Conservation (phyloP, 768 basidiomycete species). For the Phanerochaete carnosa region DNA sequence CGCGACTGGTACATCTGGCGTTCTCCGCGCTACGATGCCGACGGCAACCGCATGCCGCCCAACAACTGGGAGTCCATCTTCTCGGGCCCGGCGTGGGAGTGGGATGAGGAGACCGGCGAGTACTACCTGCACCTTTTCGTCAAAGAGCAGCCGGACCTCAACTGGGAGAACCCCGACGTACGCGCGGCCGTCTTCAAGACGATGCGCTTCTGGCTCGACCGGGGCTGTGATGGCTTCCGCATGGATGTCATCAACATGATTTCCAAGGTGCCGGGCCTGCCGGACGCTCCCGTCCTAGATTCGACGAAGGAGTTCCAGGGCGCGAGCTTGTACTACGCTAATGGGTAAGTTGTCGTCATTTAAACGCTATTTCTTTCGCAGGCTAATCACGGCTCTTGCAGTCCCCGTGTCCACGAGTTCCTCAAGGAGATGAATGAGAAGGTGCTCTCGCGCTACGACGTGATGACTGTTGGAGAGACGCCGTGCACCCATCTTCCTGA, state of each 20-base stretch:
- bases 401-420: constrained; percentile 65
- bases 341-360: constrained; percentile 40
- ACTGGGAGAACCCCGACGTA: constrained; percentile 65
- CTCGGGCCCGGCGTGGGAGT: constrained; percentile 69
- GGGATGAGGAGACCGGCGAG: constrained; percentile 60
- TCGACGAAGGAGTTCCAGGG: constrained; percentile 51
- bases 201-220: constrained; percentile 71
- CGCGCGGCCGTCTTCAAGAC: constrained; percentile 56
- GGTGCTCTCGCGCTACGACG: constrained; percentile 52
- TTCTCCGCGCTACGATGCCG: constrained; percentile 47
- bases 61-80: constrained; percentile 74
- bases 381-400: constrained; percentile 21
- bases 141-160: constrained; percentile 69
- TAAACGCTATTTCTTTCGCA: not conserved
- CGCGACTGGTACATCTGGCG: constrained; percentile 80
- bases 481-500: constrained; percentile 53
- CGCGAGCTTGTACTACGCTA: constrained; percentile 50
- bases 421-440: constrained; percentile 61
- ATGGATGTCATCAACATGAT: constrained; percentile 73
- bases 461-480: constrained; percentile 70
- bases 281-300: constrained; percentile 60
- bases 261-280: constrained; percentile 59
- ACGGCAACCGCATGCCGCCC: constrained; percentile 56
- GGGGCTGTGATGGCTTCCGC: constrained; percentile 74
- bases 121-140: constrained; percentile 73